Evolutionary conservation across 2,329 filamentous ascomycete species (phyloP), one percentile per base, ranked within the genome.

Genomic region (Botrytis hyacinthi): DNA sequence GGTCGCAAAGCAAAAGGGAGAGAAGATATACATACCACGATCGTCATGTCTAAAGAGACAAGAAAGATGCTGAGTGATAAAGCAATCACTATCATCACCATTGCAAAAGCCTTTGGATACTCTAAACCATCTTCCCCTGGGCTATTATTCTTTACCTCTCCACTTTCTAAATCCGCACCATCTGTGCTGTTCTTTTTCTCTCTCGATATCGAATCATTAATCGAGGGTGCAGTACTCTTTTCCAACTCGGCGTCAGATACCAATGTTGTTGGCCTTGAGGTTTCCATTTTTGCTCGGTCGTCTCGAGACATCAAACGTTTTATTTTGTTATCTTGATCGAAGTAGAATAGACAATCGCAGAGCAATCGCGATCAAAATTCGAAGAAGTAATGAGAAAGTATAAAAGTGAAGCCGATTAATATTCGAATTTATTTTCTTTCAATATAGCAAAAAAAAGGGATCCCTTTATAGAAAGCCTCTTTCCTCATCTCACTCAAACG

Each of bases 21-120:
- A 32, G 26, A 59, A 35, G 32, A 26, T 48, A 44, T 32, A 70
- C 66, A 42, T 54, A 73, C 71, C n/a, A 88, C 84, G 73, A 88
- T 88, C 22, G 86, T 88, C 84, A 86, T 79, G 70, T 83, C 82
- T 44, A 82, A 73, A 37, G 79, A 75, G 37, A 80, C 79, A n/a
- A 87, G 81, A 76, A 87, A 87, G 67, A 87, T 82, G 73, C 82
- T 83, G 57, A 87, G 78, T 12, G 84, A 80, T 12, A 88, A 79
- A 32, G 86, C 85, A 40, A 85, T 73, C 29, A 87, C 81, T 70
- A 87, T 85, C 76, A 85, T 82, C 69, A 80, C 73, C 69, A 81
- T 72, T 4, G 77, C 76, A 32, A 76, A 22, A 10, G 77, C 78
- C n/a, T 73, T 75, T 32, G 80, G 79, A 74, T 81, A 81, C 69